Conservation (phyloP, 2,329 filamentous ascomycete species). For the Cercospora sp. region DNA sequence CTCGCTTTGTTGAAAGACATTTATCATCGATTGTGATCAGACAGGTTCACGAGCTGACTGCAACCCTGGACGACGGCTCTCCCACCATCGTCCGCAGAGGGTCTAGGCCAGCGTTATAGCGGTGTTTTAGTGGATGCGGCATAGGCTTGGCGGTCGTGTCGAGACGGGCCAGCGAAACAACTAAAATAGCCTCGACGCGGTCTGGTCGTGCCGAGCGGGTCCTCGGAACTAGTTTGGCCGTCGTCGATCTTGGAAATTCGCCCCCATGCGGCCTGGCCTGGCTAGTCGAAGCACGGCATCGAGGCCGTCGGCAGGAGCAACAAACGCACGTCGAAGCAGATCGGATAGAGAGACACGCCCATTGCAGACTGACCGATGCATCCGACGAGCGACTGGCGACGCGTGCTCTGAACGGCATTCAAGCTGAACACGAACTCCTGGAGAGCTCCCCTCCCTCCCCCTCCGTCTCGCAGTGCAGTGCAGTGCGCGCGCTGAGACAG, state of each 20-base stretch:
- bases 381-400: not conserved
- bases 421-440: not conserved
- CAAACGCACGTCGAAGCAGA: not conserved
- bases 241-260: not conserved
- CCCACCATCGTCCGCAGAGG: not conserved
- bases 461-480: not conserved
- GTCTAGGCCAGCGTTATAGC: not conserved
- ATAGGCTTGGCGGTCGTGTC: not conserved
- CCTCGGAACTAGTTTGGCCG: not conserved
- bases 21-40: not conserved
- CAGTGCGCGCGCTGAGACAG: not conserved
- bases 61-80: not conserved
- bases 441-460: not conserved
- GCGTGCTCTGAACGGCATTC: not conserved
- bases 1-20: not conserved
- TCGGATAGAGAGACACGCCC: not conserved
- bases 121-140: not conserved
- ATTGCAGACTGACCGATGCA: not conserved
- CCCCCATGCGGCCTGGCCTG: not conserved
- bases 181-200: slow-evolving; percentile 12
- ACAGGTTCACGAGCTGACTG: not conserved
- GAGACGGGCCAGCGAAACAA: not conserved
- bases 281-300: not conserved
- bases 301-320: not conserved
- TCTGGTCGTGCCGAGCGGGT: not conserved